phyloP scores from a whole-genome alignment of 208 protist genomes.

The Wallacemonas rigidus region DNA sequence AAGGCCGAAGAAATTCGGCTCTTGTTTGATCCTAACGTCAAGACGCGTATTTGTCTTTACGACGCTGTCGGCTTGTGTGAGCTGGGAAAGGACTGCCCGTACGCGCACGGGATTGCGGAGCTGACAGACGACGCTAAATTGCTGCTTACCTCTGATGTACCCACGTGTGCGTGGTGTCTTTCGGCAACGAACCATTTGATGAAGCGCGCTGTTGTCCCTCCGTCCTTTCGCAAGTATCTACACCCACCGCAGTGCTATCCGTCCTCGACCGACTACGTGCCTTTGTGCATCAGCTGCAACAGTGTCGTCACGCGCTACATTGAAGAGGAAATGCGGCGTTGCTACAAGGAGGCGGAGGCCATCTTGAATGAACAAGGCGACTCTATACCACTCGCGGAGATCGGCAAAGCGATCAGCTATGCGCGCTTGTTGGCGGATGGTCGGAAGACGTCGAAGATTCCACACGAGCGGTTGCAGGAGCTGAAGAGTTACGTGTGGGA shows the following conservation, averaged over 20 bases:
- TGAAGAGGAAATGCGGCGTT: conserved; percentile 32
- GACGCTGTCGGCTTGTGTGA: conserved; percentile 31
- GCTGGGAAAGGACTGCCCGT: conserved; percentile 42
- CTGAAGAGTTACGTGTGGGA: conserved; percentile 27
- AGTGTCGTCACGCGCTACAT: conserved; percentile 27
- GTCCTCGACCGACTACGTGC: conserved; percentile 31
- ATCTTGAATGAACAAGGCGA: not conserved
- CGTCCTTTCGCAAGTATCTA: conserved; percentile 45
- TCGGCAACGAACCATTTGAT: conserved; percentile 28
- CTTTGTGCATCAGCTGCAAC: conserved; percentile 42
- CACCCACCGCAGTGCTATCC: conserved; percentile 20
- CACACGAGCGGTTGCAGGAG: conserved; percentile 14
- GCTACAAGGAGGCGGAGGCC: conserved; percentile 26
- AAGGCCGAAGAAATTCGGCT: conserved; percentile 47
- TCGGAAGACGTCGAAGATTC: conserved; percentile 25
- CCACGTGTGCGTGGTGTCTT: conserved; percentile 44
- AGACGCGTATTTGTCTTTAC: conserved; percentile 51
- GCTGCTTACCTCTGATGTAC: conserved; percentile 22
- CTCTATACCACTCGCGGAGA: conserved; percentile 4
- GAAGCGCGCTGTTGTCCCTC: conserved; percentile 42
- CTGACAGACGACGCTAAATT: conserved; percentile 29
- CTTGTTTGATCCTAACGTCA: conserved; percentile 45
- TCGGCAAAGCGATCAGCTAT: conserved; percentile 35
- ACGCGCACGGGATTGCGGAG: conserved; percentile 52
- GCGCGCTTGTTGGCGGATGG: conserved; percentile 29